phyloP scores from a whole-genome alignment of 257 asterid genomes.

The Solanum chmielewskii region DNA sequence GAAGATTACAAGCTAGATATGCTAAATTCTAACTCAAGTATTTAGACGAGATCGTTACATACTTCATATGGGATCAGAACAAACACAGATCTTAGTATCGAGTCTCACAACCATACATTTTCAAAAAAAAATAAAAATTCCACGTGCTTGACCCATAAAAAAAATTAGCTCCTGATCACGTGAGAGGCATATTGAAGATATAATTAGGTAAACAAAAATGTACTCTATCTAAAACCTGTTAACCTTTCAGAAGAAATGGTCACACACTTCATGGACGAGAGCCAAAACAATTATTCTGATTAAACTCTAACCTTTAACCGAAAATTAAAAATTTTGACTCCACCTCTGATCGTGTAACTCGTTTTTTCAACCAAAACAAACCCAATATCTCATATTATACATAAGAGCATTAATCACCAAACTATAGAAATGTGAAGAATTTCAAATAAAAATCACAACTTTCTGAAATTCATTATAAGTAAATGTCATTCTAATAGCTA shows the following conservation, averaged over 20 bases:
- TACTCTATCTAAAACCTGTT: background rate
- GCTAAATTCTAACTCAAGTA: background rate
- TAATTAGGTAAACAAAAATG: background rate
- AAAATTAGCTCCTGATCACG: rapidly evolving
- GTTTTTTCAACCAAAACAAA: background rate
- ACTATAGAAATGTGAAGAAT: background rate
- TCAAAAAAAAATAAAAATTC: too few species aligned
- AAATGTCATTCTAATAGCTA: background rate
- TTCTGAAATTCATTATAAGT: background rate
- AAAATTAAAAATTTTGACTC: background rate
- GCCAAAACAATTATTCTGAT: background rate
- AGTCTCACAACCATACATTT: background rate
- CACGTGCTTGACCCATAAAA: background rate
- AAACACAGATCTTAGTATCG: background rate
- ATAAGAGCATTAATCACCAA: background rate
- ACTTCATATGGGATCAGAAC: background rate
- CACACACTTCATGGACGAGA: background rate
- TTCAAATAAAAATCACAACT: background rate
- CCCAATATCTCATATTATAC: background rate
- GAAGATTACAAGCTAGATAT: background rate
- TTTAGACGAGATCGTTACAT: background rate
- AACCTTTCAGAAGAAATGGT: background rate
- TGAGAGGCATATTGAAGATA: background rate
- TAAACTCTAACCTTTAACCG: background rate
- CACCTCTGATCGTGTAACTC: background rate